phyloP scores from a whole-genome alignment of 176 grass and related monocot species.

The Oryza coarctata region DNA sequence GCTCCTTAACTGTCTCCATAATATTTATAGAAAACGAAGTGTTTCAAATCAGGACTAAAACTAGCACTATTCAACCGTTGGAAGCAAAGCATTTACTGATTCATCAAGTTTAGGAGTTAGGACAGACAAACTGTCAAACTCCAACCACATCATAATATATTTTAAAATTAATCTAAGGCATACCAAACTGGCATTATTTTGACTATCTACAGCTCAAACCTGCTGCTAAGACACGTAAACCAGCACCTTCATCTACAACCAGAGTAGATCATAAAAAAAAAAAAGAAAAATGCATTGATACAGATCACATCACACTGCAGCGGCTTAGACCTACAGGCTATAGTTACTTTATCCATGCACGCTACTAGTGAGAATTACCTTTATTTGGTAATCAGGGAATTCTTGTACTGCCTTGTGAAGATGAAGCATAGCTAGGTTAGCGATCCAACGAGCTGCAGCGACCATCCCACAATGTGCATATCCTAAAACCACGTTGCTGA shows the following conservation, averaged over 20 bases:
- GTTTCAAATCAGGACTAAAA: background rate
- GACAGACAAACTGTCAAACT: background rate
- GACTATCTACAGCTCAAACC: background rate
- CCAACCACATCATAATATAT: constrained; percentile 10
- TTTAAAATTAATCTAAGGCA: background rate
- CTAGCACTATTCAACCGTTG: background rate
- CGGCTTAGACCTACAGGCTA: background rate
- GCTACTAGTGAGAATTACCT: constrained; percentile 43
- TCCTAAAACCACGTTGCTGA: constrained; percentile 67
- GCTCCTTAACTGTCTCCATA: background rate
- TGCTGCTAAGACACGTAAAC: background rate
- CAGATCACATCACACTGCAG: background rate
- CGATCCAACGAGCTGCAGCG: constrained; percentile 68
- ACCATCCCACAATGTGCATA: constrained; percentile 85
- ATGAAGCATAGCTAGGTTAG: constrained; percentile 47
- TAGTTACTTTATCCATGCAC: too few relatives aligned
- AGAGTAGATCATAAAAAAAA: constrained; percentile 21
- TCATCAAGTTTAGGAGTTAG: background rate
- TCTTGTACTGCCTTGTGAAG: constrained; percentile 54
- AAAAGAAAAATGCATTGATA: background rate
- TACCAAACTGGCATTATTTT: background rate
- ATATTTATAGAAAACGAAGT: constrained; percentile 1
- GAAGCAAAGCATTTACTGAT: background rate
- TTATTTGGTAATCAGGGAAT: constrained; percentile 71
- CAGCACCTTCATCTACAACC: background rate